Conservation (phyloP, 1,284 basidiomycete species). For the Ganoderma meredithae region DNA sequence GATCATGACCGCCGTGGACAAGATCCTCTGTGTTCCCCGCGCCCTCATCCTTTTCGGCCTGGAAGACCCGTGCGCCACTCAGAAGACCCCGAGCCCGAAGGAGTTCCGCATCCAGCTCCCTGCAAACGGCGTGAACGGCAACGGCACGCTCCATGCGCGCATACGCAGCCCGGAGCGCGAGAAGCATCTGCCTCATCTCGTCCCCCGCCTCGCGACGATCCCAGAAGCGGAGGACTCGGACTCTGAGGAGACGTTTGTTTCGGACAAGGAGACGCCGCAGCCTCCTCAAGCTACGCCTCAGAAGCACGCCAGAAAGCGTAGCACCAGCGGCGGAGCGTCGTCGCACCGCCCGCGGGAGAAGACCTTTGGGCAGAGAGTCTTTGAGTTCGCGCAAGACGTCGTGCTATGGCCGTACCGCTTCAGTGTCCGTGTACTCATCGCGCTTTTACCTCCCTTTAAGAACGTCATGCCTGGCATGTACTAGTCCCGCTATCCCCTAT, state of each 20-base stretch:
- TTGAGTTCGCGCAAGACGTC: slow-evolving; percentile 30
- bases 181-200: slow-evolving; percentile 33
- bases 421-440: slow-evolving; percentile 32
- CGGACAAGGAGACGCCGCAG: slow-evolving; percentile 33
- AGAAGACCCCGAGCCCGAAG: slow-evolving; percentile 7
- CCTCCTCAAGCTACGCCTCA: slow-evolving; percentile 2
- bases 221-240: slow-evolving; percentile 42
- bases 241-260: slow-evolving; percentile 43
- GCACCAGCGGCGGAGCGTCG: slow-evolving; percentile 19
- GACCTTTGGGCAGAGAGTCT: slow-evolving; percentile 21
- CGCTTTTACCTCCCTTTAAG: slow-evolving; percentile 31
- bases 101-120: slow-evolving; percentile 5
- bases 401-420: slow-evolving; percentile 37
- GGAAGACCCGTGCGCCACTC: slow-evolving; percentile 15
- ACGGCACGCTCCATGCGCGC: slow-evolving; percentile 23
- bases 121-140: slow-evolving; percentile 17
- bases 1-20: slow-evolving; percentile 21
- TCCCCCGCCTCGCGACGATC: slow-evolving; percentile 42
- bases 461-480: slow-evolving; percentile 26
- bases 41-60: slow-evolving; percentile 29
- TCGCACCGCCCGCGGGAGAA: not conserved
- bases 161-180: slow-evolving; percentile 30
- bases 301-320: slow-evolving; percentile 21
- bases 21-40: slow-evolving; percentile 27
- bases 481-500: not conserved